Evolutionary conservation across 306 rosid genomes (phyloP).

Genomic region (Biancaea sappan): DNA sequence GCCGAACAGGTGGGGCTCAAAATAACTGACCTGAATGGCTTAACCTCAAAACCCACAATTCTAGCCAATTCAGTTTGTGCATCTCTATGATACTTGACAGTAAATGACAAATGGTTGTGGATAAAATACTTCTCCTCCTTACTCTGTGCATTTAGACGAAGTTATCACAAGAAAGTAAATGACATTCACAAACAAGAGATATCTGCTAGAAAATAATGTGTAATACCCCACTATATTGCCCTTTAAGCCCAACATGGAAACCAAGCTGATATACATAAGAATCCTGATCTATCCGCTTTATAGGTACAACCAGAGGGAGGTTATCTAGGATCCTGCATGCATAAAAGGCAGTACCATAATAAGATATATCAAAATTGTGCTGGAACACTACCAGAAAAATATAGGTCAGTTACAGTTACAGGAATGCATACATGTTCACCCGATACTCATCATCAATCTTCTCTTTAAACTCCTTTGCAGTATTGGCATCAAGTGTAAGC

Average conservation of each 20-base stretch:
- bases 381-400: not conserved
- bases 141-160: slow-evolving; percentile 59
- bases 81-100: slow-evolving; percentile 86
- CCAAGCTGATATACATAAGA: slow-evolving; percentile 92
- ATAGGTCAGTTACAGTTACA: slow-evolving; percentile 2
- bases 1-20: slow-evolving; percentile 1
- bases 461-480: slow-evolving; percentile 83
- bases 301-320: slow-evolving; percentile 88
- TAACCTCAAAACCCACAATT: slow-evolving; percentile 98
- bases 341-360: slow-evolving; percentile 17
- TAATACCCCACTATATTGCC: slow-evolving; percentile 76
- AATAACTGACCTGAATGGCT: slow-evolving; percentile 71
- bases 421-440: slow-evolving; percentile 81
- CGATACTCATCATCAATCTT: slow-evolving; percentile 95
- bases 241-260: slow-evolving; percentile 84
- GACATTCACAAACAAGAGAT: slow-evolving; percentile 31
- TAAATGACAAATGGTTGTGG: slow-evolving; percentile 91
- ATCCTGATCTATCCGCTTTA: slow-evolving; percentile 74
- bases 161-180: slow-evolving; percentile 35
- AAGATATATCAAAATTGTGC: slow-evolving; percentile 16
- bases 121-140: slow-evolving; percentile 81
- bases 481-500: slow-evolving; percentile 66
- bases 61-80: slow-evolving; percentile 78
- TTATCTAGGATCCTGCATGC: slow-evolving; percentile 94
- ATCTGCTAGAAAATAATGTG: slow-evolving; percentile 29